Base-by-base conservation (phyloP, 768 basidiomycete genomes). In the Bullera alba region DNA sequence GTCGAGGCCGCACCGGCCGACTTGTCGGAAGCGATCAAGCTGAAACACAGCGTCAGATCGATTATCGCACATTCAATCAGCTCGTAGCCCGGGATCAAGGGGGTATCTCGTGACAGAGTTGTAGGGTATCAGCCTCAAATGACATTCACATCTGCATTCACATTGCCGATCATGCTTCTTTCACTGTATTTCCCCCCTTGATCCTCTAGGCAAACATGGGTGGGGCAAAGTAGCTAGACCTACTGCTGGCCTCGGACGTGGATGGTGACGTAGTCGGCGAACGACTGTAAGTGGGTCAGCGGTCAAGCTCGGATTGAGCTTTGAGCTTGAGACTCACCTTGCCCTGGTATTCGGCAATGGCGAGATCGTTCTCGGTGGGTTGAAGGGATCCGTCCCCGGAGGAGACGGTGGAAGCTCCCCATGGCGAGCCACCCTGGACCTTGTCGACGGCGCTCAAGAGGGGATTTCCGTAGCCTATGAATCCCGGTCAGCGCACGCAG, bases 381-480 rank as follows among this genome's bases (percentile, higher is more conserved):
- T 57, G 49, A 32, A 55, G 46, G 25, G 28, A 39, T 10, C 72
- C 74, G 44, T 73, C 67, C 39, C 63, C 57, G 39, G 39, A 49
- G 37, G 74, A 72, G 51, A 74, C 56, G 26, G 69, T 69, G 8
- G 69, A 84, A 21, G 86, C 83, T 36, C 86, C 87, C 80, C 81
- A 88, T 19, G 86, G 80, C 15, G 83, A 83, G 14, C 84, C 84
- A 53, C 73, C 75, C 34, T 71, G 57, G 49, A 75, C 57, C 46
- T 43, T 42, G 22, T 63, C 53, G 36, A 70, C 30, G 26, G 67
- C 56, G 46, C 76, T 72, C 1, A 64, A 49, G 52, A 79, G 79
- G 2, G 77, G 73, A 50, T 74, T 61, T n/a, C 76, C 73, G 61
- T 63, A 74, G 28, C 23, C 39, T n/a, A n/a, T n/a, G n/a, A n/a